A percentile compares a stretch with the other conserved stretches of the same genome.
Conservation (phyloP, 805 yeast genomes). For the Candida suzukii region DNA sequence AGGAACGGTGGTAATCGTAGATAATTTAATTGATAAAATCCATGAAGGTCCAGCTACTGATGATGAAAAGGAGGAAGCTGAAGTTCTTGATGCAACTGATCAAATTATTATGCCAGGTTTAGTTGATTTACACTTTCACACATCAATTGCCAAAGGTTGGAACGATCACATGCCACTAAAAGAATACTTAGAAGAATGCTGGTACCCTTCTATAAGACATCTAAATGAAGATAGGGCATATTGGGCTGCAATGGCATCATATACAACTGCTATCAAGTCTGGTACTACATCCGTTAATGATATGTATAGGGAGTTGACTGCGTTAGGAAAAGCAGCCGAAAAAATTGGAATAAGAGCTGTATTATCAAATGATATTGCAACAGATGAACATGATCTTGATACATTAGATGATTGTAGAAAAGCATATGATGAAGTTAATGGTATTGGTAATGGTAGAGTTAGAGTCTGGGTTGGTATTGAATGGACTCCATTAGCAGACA, state of each 20-base stretch:
- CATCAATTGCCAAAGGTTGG: conserved; percentile 4
- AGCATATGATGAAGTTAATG: conserved; percentile 1
- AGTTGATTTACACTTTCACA: conserved; percentile 5
- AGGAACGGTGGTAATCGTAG: not conserved
- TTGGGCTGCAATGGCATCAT: conserved; percentile 5
- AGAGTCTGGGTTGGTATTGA: conserved; percentile 4
- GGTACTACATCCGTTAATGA: conserved; percentile 5
- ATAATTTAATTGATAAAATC: not conserved
- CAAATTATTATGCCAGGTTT: conserved; percentile 5
- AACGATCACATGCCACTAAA: conserved; percentile 6
- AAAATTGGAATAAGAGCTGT: conserved; percentile 4
- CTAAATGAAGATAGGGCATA: conserved; percentile 3
- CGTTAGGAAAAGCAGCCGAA: conserved; percentile 3
- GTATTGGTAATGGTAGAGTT: conserved; percentile 3
- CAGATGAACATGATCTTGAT: conserved; percentile 2
- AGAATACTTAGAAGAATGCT: conserved; percentile 4
- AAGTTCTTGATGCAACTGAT: conserved; percentile 1
- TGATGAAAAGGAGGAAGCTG: conserved; percentile 1
- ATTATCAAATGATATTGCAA: conserved; percentile 3
- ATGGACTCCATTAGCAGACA: conserved; percentile 4
- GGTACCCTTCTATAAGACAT: conserved; percentile 4
- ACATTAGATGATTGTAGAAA: conserved; percentile 3
- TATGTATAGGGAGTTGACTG: conserved; percentile 2
- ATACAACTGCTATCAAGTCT: conserved; percentile 4
- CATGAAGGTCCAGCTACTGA: not conserved